phyloP scores from a whole-genome alignment of 1,139 yeast species.

The Taphrina deformans region DNA sequence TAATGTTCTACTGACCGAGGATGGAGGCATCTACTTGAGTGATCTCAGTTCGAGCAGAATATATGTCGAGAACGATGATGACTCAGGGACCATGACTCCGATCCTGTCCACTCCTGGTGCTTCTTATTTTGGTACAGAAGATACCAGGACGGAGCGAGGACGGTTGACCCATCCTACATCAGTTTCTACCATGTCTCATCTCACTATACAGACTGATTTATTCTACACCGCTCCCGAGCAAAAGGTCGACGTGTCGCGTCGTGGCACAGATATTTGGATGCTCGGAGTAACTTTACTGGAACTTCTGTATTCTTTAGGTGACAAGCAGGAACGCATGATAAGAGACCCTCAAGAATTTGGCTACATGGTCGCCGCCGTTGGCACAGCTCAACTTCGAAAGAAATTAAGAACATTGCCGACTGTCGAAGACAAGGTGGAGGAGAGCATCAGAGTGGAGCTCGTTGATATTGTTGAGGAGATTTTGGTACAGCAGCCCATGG shows the following conservation, averaged over 20 bases:
- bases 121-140: neutral
- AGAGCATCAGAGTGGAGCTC: conserved; percentile 15
- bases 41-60: conserved; percentile 25
- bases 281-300: conserved; percentile 28
- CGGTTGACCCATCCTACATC: conserved; percentile 20
- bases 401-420: conserved; percentile 14
- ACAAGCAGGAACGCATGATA: conserved; percentile 26
- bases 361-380: conserved; percentile 30
- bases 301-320: conserved; percentile 18
- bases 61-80: conserved; percentile 22
- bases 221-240: conserved; percentile 32
- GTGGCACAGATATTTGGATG: conserved; percentile 33
- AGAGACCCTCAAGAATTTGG: conserved; percentile 22
- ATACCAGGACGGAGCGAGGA: conserved; percentile 23
- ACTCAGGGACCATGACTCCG: conserved; percentile 14
- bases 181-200: conserved; percentile 31
- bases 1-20: conserved; percentile 25
- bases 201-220: conserved; percentile 27
- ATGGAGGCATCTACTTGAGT: conserved; percentile 28
- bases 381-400: conserved; percentile 21
- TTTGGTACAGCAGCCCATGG: conserved; percentile 31
- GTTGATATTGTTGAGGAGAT: conserved; percentile 24
- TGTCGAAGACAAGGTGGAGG: conserved; percentile 18
- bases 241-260: conserved; percentile 32
- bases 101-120: conserved; percentile 13